Conservation (phyloP, 1,284 basidiomycete species). For the Vanrija humicola region DNA sequence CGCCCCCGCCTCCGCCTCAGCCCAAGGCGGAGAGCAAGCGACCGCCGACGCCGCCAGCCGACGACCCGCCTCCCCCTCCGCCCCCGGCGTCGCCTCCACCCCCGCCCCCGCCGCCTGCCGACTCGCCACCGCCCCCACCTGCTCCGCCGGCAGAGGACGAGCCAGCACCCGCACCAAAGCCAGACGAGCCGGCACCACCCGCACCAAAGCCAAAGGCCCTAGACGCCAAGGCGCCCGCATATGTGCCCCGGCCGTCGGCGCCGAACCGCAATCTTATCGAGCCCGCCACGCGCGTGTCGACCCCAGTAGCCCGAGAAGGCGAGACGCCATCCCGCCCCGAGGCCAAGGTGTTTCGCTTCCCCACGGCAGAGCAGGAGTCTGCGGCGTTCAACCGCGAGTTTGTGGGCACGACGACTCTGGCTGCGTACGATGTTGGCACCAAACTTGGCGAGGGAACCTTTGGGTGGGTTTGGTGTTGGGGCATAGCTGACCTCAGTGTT, state of each 20-base stretch:
- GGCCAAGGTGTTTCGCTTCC: constrained; percentile 39
- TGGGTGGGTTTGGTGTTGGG: constrained; percentile 55
- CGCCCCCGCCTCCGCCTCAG: not conserved
- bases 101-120: constrained; percentile 32
- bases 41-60: constrained; percentile 14
- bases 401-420: constrained; percentile 68
- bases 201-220: constrained; percentile 11
- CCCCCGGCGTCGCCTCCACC: constrained; percentile 25
- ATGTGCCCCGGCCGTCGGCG: constrained; percentile 22
- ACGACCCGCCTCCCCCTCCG: constrained; percentile 45
- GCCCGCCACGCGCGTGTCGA: constrained; percentile 25
- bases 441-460: constrained; percentile 95
- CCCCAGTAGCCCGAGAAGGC: constrained; percentile 4
- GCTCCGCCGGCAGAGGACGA: constrained; percentile 25
- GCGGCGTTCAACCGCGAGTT: constrained; percentile 65
- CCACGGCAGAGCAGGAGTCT: constrained; percentile 63
- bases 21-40: not conserved
- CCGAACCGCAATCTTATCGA: constrained; percentile 37
- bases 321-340: constrained; percentile 5
- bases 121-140: constrained; percentile 6
- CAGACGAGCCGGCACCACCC: constrained; percentile 28
- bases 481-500: constrained; percentile 48
- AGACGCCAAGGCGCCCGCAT: constrained; percentile 19
- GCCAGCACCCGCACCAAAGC: constrained; percentile 19
- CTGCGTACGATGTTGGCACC: constrained; percentile 73